Evolutionary conservation across 805 yeast species (phyloP).

Genomic region (Brettanomyces custersianus): DNA sequence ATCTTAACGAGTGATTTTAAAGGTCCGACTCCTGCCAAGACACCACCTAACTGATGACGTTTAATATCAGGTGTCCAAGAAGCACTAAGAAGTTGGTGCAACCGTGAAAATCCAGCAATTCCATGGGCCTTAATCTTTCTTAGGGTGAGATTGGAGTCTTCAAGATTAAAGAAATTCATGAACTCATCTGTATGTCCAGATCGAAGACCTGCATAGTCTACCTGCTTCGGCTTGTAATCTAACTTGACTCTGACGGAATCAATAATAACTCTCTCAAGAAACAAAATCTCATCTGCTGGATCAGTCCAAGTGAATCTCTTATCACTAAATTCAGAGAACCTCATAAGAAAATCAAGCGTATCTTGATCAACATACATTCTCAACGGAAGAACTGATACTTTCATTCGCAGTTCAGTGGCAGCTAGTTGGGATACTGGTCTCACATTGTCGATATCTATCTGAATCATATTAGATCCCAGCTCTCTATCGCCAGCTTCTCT

Average conservation of each 20-base stretch:
- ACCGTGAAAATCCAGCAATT: constrained; percentile 57
- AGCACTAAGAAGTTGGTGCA: constrained; percentile 49
- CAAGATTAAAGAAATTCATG: constrained; percentile 80
- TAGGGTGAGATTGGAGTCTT: constrained; percentile 69
- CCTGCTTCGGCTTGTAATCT: constrained; percentile 87
- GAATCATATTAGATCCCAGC: constrained; percentile 55
- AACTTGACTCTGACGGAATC: constrained; percentile 53
- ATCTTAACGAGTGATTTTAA: constrained; percentile 67
- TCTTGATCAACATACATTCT: constrained; percentile 89
- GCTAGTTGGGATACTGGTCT: constrained; percentile 56
- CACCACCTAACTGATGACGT: constrained; percentile 70
- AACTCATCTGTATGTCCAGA: constrained; percentile 85
- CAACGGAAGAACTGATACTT: constrained; percentile 56
- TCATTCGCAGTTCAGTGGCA: constrained; percentile 58
- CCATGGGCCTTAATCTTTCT: constrained; percentile 64
- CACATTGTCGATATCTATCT: constrained; percentile 43
- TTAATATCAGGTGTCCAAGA: constrained; percentile 86
- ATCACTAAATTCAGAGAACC: constrained; percentile 80
- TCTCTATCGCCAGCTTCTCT: constrained; percentile 65
- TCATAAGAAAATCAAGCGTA: constrained; percentile 70
- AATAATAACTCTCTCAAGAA: constrained; percentile 59
- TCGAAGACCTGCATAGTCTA: constrained; percentile 75
- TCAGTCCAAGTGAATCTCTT: constrained; percentile 41
- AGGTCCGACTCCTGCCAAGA: constrained; percentile 79
- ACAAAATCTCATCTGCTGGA: constrained; percentile 46